Evolutionary conservation across 2,329 filamentous ascomycete species (phyloP), one percentile per base, ranked within the genome.

Genomic region (Scedosporium boydii): DNA sequence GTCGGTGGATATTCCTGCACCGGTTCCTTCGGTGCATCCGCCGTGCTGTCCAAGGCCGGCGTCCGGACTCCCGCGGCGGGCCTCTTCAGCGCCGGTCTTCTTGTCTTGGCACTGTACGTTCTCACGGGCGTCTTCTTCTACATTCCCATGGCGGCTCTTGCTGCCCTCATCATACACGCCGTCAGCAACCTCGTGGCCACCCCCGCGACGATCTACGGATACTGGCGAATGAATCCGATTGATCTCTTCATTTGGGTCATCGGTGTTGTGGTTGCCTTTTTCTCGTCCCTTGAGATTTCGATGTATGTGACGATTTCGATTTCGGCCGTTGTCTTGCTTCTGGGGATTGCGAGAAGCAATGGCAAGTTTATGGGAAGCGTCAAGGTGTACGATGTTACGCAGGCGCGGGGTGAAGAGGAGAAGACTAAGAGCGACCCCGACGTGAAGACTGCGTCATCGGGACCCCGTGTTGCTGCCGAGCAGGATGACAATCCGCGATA

Each of bases 21-120:
- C 0, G 76, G 76, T 2, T 82, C 80, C 0, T 82, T 82, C 68
- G 78, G 78, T 12, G 85, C 90, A 16, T 93, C 90, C 1, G 90
- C 90, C 46, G 91, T 95, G 70, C 89, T 93, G 69, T 90, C 89
- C 3, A 93, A 93, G 73, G 89, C 90, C 60, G 90, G 90, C 66
- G 90, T 93, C 3, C 84, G 88, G 48, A 93, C 89, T 0, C 90
- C 90, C 0, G 78, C 93, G 46, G 90, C 88, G 34, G 89, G 90
- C 72, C 80, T 91, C 27, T 90, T 93, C 67, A 93, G 89, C 38
- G 90, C 89, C 0, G 63, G 89, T 29, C 83, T 95, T 5, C 87
- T 95, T 1, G 78, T 93, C 0, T 77, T 95, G 9, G 89, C 90
- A 4, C 85, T 93, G 63, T 93, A 95, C 67, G 89, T 86, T 4